Percentiles rank a stretch among this genome's conserved stretches.
Conservation (phyloP, 1,139 yeast species). For the Waltiozyma sp. region DNA sequence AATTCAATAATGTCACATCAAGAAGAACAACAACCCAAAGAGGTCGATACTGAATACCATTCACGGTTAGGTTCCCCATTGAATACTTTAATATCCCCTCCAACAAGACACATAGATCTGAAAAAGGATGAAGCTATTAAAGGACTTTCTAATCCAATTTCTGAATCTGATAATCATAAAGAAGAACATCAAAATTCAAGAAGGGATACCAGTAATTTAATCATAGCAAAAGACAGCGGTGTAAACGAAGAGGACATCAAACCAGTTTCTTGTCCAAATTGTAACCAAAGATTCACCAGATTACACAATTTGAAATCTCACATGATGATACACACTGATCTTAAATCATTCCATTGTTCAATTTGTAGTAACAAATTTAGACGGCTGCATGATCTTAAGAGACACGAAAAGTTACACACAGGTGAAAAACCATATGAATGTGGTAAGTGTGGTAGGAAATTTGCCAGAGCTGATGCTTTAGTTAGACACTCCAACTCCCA, state of each 20-base stretch:
- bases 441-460: slow-evolving; percentile 47
- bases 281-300: slow-evolving; percentile 41
- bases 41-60: too few species aligned
- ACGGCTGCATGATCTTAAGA: slow-evolving; percentile 62
- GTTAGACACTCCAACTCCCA: slow-evolving; percentile 46
- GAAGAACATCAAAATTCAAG: too few species aligned
- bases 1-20: too few species aligned
- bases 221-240: too few species aligned
- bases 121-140: too few species aligned
- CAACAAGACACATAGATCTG: too few species aligned
- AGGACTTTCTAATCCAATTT: too few species aligned
- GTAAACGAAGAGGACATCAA: background rate
- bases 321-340: slow-evolving; percentile 54
- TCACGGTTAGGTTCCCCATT: too few species aligned
- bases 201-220: too few species aligned
- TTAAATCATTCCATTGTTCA: slow-evolving; percentile 58
- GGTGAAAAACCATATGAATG: slow-evolving; percentile 67
- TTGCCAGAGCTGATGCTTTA: slow-evolving; percentile 73
- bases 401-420: slow-evolving; percentile 68
- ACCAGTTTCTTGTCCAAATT: slow-evolving; percentile 35
- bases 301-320: slow-evolving; percentile 71
- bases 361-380: slow-evolving; percentile 56
- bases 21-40: too few species aligned
- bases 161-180: too few species aligned
- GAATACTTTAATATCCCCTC: too few species aligned